Evolutionary conservation across 176 grass and related monocot species (phyloP), one percentile per base, ranked within the genome.

Genomic region (Hsuehochloa calcarea): DNA sequence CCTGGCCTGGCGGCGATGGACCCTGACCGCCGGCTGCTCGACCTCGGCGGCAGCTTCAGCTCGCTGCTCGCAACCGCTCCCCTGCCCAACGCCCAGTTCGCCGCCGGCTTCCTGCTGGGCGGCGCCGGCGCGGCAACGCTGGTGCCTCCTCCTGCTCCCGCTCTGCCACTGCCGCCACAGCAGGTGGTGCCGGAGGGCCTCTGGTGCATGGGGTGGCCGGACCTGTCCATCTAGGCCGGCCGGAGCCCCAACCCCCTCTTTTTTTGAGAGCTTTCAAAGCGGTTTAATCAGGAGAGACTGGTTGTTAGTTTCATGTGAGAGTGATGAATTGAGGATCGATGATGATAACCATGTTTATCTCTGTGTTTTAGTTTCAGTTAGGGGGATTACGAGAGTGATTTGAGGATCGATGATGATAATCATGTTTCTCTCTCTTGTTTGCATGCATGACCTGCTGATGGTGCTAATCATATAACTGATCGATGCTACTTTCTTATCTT

Each of bases 11-110:
- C 65, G 15, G 80, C 40, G 6, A 54, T 72, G 37, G 87, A 87
- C 69, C 78, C 75, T 20, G 84, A 84, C 84, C 52, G 70, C 80
- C 61, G 84, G 26, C 80, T 92, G 54, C 80, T 92, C 44, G 90
- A 92, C 80, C 55, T 89, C 44, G 87, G 87, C 27, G 90, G 90
- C 51, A 89, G 75, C 80, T 92, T 92, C 87, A 89, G 68, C 63
- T 66, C 87, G 45, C 87, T 92, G 35, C 85, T 92, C 62, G 64
- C 87, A 22, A 69, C 88, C 51, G 27, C 54, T 37, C 47, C 29
- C 46, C 44, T n/a, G 55, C 43, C 43, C 8, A 50, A 59, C 78
- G 66, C 19, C 20, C 74, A 79, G 75, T 89, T 83, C 75, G 22
- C 79, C 83, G 22, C 44, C 41, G 43, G 64, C 16, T 84, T 89